A percentile compares a stretch with the other conserved stretches of the same genome.
These are phyloP conservation scores for Linnemannia schmuckeri DNA, from an alignment of 192 early-diverging fungal genomes.

Conservation along the genomic window DNA sequence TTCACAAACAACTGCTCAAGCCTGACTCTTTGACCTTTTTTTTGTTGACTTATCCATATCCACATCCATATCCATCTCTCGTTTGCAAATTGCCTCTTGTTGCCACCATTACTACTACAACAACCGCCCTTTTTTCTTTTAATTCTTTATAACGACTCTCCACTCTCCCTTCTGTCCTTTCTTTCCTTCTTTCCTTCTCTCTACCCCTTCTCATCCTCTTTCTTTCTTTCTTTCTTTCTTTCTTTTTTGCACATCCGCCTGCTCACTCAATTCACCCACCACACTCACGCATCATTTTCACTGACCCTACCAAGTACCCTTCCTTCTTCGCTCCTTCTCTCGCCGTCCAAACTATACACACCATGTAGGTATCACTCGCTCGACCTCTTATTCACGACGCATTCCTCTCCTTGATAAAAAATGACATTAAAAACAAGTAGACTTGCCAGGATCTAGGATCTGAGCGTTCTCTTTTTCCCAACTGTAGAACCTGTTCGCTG, in stretches of 20 bases:
- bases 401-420: neutral
- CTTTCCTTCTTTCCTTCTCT: neutral
- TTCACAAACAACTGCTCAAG: neutral
- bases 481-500: neutral
- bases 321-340: neutral
- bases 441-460: constrained; percentile 4
- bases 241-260: neutral
- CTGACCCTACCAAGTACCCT: neutral
- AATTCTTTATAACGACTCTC: neutral
- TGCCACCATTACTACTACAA: neutral
- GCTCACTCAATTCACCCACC: neutral
- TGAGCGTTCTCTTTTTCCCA: neutral
- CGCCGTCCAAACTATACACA: neutral
- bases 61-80: neutral
- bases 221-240: neutral
- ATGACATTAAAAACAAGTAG: neutral
- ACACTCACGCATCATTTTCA: neutral
- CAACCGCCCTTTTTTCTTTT: neutral
- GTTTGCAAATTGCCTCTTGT: neutral
- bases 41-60: neutral
- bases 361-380: neutral
- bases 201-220: neutral
- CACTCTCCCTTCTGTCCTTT: neutral
- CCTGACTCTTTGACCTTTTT: neutral
- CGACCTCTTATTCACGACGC: neutral